These are phyloP conservation scores for Mimosa bimucronata DNA, from an alignment of 306 rosid genomes.

Conservation along the genomic window DNA sequence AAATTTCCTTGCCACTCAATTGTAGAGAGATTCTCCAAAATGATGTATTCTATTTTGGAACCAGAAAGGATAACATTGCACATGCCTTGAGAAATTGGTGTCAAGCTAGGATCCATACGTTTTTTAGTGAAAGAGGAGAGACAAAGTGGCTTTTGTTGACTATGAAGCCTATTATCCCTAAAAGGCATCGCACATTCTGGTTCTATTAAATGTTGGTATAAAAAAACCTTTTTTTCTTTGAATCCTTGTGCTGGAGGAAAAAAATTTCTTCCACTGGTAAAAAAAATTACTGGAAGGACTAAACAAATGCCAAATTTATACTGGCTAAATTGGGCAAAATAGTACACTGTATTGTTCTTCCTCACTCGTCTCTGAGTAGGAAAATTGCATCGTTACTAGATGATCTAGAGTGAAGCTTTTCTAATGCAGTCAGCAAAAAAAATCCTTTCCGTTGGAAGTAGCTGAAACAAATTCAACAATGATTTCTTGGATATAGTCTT, in stretches of 20 bases:
- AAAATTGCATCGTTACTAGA: background rate
- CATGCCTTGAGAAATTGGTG: constrained; percentile 12
- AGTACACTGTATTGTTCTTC: background rate
- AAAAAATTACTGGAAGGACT: background rate
- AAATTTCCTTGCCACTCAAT: constrained; percentile 46
- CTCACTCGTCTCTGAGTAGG: background rate
- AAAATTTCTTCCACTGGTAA: background rate
- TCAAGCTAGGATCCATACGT: constrained; percentile 25
- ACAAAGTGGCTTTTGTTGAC: constrained; percentile 44
- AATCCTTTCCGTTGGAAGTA: no score
- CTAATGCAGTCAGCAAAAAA: no score
- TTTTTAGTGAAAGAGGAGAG: background rate
- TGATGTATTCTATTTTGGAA: background rate
- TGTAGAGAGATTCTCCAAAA: constrained; percentile 31
- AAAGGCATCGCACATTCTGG: constrained; percentile 34
- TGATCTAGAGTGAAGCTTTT: no score
- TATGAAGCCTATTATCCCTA: constrained; percentile 13
- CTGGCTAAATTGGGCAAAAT: background rate
- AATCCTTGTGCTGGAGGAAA: background rate
- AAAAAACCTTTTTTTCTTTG: background rate
- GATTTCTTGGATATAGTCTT: no score
- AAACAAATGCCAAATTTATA: background rate
- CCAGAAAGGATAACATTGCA: background rate
- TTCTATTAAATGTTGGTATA: constrained; percentile 43
- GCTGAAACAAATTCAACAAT: no score